phyloP scores from a whole-genome alignment of 2,329 filamentous ascomycete species.

The Capronia epimyces region DNA sequence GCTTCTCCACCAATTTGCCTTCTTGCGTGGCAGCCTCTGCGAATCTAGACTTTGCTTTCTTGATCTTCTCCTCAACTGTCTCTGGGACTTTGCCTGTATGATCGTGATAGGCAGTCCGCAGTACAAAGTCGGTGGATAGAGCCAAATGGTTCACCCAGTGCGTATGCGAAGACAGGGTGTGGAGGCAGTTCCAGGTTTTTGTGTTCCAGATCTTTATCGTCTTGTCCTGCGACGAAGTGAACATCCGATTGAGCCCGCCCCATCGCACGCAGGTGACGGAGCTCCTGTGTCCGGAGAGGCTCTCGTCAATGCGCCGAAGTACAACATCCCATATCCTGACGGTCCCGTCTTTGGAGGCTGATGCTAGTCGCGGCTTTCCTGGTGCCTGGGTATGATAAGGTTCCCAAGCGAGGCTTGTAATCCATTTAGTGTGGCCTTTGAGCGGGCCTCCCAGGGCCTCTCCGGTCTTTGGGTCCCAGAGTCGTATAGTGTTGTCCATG shows the following conservation, averaged over 20 bases:
- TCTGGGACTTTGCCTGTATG: constrained; percentile 67
- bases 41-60: constrained; percentile 74
- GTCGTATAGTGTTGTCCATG: constrained; percentile 84
- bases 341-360: constrained; percentile 83
- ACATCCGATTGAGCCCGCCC: constrained; percentile 83
- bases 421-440: constrained; percentile 84
- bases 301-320: constrained; percentile 70
- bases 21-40: constrained; percentile 74
- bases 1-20: constrained; percentile 70
- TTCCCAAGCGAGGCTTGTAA: constrained; percentile 85
- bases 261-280: constrained; percentile 87
- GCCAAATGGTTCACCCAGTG: constrained; percentile 97
- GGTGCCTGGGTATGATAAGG: constrained; percentile 77
- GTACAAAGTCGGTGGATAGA: constrained; percentile 82
- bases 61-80: constrained; percentile 63
- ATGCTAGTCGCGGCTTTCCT: constrained; percentile 73
- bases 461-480: constrained; percentile 79
- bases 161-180: constrained; percentile 74
- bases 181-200: constrained; percentile 68
- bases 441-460: constrained; percentile 65
- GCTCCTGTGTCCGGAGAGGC: constrained; percentile 81
- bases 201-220: constrained; percentile 88
- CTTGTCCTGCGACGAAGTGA: constrained; percentile 84
- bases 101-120: constrained; percentile 81
- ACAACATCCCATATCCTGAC: constrained; percentile 82